A percentile compares a stretch with the other conserved stretches of the same genome.
These are phyloP conservation scores for Aspergillus saccharolyticus DNA, from an alignment of 495 filamentous ascomycete species.

Conservation along the genomic window DNA sequence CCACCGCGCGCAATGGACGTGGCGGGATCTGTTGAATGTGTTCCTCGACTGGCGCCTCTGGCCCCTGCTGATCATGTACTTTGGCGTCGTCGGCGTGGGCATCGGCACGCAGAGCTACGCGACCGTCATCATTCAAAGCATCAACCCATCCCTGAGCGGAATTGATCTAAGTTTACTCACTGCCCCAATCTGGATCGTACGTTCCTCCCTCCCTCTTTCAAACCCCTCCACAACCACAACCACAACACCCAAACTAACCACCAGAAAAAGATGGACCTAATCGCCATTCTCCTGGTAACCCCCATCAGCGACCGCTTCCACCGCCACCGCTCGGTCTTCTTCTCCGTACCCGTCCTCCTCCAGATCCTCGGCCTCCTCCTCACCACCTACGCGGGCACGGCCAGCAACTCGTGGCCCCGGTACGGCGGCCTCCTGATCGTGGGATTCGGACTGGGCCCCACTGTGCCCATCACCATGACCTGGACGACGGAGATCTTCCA, in stretches of 20 bases:
- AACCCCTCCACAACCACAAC: not conserved
- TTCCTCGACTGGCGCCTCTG: constrained; percentile 81
- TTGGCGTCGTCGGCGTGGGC: constrained; percentile 87
- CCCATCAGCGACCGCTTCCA: constrained; percentile 87
- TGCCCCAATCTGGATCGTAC: constrained; percentile 87
- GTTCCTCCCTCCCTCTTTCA: constrained; percentile 12
- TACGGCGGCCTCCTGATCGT: constrained; percentile 88
- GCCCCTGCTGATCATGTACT: constrained; percentile 86
- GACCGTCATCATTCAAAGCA: constrained; percentile 77
- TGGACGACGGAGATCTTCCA: constrained; percentile 93
- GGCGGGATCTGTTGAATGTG: constrained; percentile 61
- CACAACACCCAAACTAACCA: constrained; percentile 5
- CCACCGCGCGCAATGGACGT: constrained; percentile 61
- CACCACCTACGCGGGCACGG: constrained; percentile 65
- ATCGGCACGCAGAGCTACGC: constrained; percentile 85
- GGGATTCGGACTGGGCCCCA: constrained; percentile 86
- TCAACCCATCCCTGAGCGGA: constrained; percentile 64
- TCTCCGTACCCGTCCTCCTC: constrained; percentile 64
- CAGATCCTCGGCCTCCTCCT: constrained; percentile 81
- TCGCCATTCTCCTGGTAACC: constrained; percentile 79
- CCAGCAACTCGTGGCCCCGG: constrained; percentile 68
- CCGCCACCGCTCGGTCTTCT: constrained; percentile 76
- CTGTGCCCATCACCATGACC: constrained; percentile 87
- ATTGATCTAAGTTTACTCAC: constrained; percentile 76
- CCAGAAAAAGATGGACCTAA: constrained; percentile 65